Evolutionary conservation across 306 rosid species (phyloP).

Genomic region (Trifolium fragiferum): DNA sequence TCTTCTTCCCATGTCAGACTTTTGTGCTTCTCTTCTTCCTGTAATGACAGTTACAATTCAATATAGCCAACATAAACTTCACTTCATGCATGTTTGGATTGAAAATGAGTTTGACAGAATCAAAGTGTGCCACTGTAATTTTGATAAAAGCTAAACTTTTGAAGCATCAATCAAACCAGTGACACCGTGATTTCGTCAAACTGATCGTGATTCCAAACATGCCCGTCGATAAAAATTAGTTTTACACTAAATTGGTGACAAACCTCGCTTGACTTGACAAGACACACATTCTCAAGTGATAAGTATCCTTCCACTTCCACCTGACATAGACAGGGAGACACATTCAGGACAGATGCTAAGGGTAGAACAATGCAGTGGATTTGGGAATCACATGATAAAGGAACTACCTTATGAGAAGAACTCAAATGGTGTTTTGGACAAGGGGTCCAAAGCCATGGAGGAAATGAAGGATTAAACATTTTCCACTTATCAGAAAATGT

Average conservation of each 20-base stretch:
- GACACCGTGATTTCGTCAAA: background rate
- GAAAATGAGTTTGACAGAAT: background rate
- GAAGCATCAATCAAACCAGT: background rate
- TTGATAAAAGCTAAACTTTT: background rate
- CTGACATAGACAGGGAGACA: slow-evolving; percentile 30
- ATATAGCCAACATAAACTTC: slow-evolving; percentile 20
- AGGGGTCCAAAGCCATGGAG: slow-evolving; percentile 77
- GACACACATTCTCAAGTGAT: slow-evolving; percentile 63
- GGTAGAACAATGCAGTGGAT: slow-evolving; percentile 2
- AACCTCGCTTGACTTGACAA: slow-evolving; percentile 48
- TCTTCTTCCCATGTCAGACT: slow-evolving; percentile 43
- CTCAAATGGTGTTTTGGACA: slow-evolving; percentile 47
- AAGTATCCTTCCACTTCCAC: slow-evolving; percentile 72
- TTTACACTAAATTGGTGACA: slow-evolving; percentile 23
- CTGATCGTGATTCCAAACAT: background rate
- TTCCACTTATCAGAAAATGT: slow-evolving; percentile 68
- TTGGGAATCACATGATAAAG: slow-evolving; percentile 13
- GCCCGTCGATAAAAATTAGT: background rate
- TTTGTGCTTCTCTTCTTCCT: slow-evolving; percentile 46
- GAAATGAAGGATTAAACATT: slow-evolving; percentile 49
- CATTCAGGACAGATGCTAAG: background rate
- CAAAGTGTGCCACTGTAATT: background rate
- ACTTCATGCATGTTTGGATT: background rate
- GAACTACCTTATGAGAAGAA: slow-evolving; percentile 48
- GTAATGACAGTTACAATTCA: slow-evolving; percentile 19